phyloP scores from a whole-genome alignment of 306 rosid species.

The Alnus glutinosa region DNA sequence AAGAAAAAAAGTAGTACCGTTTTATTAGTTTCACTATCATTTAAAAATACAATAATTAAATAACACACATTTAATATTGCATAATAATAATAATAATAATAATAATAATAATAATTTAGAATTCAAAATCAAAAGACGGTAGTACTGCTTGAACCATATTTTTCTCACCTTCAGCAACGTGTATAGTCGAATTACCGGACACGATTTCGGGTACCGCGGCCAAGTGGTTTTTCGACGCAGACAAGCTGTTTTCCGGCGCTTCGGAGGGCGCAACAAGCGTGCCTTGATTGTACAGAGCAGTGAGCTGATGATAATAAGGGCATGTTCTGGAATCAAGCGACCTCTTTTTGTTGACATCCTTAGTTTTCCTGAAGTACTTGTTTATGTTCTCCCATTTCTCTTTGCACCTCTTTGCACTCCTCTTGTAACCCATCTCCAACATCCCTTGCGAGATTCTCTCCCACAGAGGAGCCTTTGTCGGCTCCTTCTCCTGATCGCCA shows the following conservation, averaged over 20 bases:
- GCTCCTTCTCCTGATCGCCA: conserved; percentile 33
- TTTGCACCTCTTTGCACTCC: conserved; percentile 87
- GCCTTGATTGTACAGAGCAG: conserved; percentile 60
- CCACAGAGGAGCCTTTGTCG: conserved; percentile 69
- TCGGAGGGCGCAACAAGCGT: conserved; percentile 37
- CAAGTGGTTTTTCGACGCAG: conserved; percentile 15
- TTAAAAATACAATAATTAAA: conserved; percentile 17
- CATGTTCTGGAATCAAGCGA: conserved; percentile 82
- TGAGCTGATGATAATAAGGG: conserved; percentile 78
- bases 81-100: conserved; percentile 7
- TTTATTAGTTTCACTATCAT: conserved; percentile 13
- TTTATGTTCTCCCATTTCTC: conserved; percentile 97
- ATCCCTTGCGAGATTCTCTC: conserved; percentile 91
- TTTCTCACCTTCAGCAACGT: conserved; percentile 55
- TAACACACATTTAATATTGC: conserved; percentile 28
- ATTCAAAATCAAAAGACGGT: conserved; percentile 66
- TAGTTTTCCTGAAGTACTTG: conserved; percentile 87
- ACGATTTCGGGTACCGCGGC: conserved; percentile 16
- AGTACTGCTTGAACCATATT: conserved; percentile 25
- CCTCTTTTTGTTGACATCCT: conserved; percentile 69
- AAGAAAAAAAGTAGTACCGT: neutral
- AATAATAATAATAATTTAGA: conserved; percentile 15
- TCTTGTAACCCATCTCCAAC: conserved; percentile 69
- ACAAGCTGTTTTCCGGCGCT: conserved; percentile 22
- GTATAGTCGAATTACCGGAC: conserved; percentile 30